Conservation (phyloP, 768 basidiomycete genomes). For the Mycena sanguinolenta region DNA sequence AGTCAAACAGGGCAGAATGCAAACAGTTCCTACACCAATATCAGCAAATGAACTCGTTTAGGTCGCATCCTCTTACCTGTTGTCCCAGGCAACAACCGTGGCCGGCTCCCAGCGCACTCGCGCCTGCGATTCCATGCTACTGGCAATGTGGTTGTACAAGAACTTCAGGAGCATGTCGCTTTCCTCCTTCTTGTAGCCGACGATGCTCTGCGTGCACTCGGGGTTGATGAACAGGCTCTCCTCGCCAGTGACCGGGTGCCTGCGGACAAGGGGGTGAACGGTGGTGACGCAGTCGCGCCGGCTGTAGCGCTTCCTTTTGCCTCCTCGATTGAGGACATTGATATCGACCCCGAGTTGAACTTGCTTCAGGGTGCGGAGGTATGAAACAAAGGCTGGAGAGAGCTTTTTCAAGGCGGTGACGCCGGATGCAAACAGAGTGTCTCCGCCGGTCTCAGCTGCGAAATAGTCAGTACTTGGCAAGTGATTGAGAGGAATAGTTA, state of each 20-base stretch:
- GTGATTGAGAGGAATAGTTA: background rate
- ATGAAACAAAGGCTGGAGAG: constrained; percentile 81
- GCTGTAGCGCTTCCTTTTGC: constrained; percentile 77
- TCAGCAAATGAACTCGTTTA: too few relatives aligned
- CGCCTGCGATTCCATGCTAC: constrained; percentile 83
- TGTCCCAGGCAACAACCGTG: constrained; percentile 89
- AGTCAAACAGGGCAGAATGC: constrained; percentile 53
- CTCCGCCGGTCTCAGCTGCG: constrained; percentile 76
- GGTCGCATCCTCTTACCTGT: too few relatives aligned
- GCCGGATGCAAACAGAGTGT: constrained; percentile 80
- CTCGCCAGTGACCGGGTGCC: constrained; percentile 90
- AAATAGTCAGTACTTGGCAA: constrained; percentile 13
- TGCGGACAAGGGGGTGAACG: constrained; percentile 82
- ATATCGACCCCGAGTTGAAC: constrained; percentile 82
- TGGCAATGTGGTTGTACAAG: constrained; percentile 82
- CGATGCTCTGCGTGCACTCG: constrained; percentile 85
- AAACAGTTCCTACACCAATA: constrained; percentile 49
- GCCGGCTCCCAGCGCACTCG: constrained; percentile 82
- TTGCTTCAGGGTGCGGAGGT: constrained; percentile 83
- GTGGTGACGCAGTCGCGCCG: constrained; percentile 87
- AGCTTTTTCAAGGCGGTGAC: constrained; percentile 77
- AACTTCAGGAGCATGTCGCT: constrained; percentile 79
- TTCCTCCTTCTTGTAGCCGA: constrained; percentile 89
- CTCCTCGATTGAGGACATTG: too few relatives aligned
- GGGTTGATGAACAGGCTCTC: constrained; percentile 90